Conservation (phyloP, 768 basidiomycete genomes). For the Amanita molliuscula region DNA sequence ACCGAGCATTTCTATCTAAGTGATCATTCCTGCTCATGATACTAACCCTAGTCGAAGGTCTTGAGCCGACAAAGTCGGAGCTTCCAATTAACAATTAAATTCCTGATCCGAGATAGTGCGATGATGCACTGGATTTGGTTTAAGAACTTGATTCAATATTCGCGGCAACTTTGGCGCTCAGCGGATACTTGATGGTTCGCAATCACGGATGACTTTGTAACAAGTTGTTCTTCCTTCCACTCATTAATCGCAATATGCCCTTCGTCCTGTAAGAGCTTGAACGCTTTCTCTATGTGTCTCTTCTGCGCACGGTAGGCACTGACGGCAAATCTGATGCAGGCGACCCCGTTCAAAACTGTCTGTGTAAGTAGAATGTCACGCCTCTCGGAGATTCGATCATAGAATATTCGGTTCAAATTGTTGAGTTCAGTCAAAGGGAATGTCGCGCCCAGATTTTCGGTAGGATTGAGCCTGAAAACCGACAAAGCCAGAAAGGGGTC, state of each 20-base stretch:
- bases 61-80: too few species aligned
- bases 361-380: constrained; percentile 69
- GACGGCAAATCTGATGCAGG: constrained; percentile 70
- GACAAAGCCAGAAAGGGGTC: constrained; percentile 62
- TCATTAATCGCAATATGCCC: constrained; percentile 33
- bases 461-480: constrained; percentile 60
- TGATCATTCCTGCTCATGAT: too few species aligned
- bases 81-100: too few species aligned
- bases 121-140: too few species aligned
- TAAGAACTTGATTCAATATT: too few species aligned
- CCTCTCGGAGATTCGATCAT: constrained; percentile 43
- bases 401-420: constrained; percentile 55
- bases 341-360: constrained; percentile 61
- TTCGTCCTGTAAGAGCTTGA: constrained; percentile 45
- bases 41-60: too few species aligned
- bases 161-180: too few species aligned
- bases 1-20: too few species aligned
- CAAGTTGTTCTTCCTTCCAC: constrained; percentile 24
- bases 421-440: constrained; percentile 35
- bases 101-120: too few species aligned
- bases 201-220: too few species aligned
- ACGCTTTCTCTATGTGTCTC: constrained; percentile 52
- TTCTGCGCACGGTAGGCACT: constrained; percentile 62
- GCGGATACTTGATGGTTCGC: too few species aligned
- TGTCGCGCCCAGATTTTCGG: constrained; percentile 6